Conservation (phyloP, 257 asterid species). For the Salvia rosmarinus region DNA sequence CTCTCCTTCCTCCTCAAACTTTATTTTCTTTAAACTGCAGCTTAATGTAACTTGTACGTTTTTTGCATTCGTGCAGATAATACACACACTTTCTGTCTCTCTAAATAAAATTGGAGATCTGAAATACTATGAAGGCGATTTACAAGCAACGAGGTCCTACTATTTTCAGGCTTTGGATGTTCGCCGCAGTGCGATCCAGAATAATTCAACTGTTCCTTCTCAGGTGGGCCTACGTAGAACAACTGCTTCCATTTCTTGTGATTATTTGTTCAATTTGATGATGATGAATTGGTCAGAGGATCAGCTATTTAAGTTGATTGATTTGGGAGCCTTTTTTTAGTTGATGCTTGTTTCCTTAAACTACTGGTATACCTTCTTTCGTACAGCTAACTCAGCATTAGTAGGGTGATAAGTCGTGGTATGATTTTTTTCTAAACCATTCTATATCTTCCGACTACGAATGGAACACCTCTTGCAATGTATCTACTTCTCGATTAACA, state of each 20-base stretch:
- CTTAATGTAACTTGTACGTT: constrained; percentile 24
- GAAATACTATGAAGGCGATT: constrained; percentile 81
- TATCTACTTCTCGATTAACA: background rate
- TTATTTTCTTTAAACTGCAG: constrained; percentile 2
- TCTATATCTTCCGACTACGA: background rate
- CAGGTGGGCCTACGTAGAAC: constrained; percentile 54
- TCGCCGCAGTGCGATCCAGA: constrained; percentile 70
- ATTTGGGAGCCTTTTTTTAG: background rate
- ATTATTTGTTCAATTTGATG: constrained; percentile 6
- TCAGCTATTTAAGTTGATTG: background rate
- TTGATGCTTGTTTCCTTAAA: constrained; percentile 4
- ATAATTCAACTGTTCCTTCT: constrained; percentile 57
- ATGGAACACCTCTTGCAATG: background rate
- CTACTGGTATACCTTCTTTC: background rate
- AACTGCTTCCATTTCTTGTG: constrained; percentile 19
- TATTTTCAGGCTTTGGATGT: constrained; percentile 88
- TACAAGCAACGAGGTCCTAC: constrained; percentile 73
- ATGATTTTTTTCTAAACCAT: background rate
- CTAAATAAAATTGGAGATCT: constrained; percentile 95
- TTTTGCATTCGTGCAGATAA: constrained; percentile 50
- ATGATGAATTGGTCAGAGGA: background rate
- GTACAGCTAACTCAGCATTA: constrained; percentile 4
- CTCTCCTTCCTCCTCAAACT: constrained; percentile 10
- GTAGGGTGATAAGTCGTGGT: constrained; percentile 10
- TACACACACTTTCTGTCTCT: constrained; percentile 93